Evolutionary conservation across 1,284 basidiomycete species (phyloP).

Genomic region (Leccinum subrobustum): DNA sequence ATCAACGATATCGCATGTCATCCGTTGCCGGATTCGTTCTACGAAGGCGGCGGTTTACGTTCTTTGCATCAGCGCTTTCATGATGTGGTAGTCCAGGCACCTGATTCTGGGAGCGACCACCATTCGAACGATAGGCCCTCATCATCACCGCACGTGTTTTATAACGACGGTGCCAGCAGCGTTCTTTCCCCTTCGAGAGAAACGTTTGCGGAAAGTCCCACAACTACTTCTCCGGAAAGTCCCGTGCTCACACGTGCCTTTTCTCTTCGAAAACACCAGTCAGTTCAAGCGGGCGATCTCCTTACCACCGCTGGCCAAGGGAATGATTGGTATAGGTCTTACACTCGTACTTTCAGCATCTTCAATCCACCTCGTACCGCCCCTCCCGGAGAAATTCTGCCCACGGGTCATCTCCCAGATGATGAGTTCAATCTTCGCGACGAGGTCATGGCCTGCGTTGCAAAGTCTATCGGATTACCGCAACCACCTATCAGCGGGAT

Average conservation of each 20-base stretch:
- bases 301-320: slow-evolving; percentile 49
- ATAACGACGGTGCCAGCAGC: slow-evolving; percentile 5
- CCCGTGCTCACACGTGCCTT: slow-evolving; percentile 23
- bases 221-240: not conserved
- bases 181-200: slow-evolving; percentile 20
- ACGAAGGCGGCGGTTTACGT: slow-evolving; percentile 91
- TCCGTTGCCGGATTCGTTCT: slow-evolving; percentile 89
- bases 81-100: slow-evolving; percentile 46
- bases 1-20: slow-evolving; percentile 97
- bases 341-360: slow-evolving; percentile 49
- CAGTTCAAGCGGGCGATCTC: slow-evolving; percentile 70
- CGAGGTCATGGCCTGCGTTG: slow-evolving; percentile 96
- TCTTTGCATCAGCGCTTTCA: slow-evolving; percentile 86
- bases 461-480: slow-evolving; percentile 94
- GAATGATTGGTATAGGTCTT: slow-evolving; percentile 46
- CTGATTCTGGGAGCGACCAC: slow-evolving; percentile 54
- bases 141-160: slow-evolving; percentile 8
- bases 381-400: slow-evolving; percentile 28
- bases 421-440: slow-evolving; percentile 88
- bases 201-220: slow-evolving; percentile 27
- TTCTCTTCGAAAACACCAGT: slow-evolving; percentile 39
- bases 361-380: slow-evolving; percentile 50
- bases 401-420: slow-evolving; percentile 34
- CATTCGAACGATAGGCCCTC: slow-evolving; percentile 47
- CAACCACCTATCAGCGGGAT: slow-evolving; percentile 74